A percentile compares a stretch with the other conserved stretches of the same genome.
Evolutionary conservation across 352 stramenopile genomes (phyloP).

Genomic region (Phytophthora rubi): DNA sequence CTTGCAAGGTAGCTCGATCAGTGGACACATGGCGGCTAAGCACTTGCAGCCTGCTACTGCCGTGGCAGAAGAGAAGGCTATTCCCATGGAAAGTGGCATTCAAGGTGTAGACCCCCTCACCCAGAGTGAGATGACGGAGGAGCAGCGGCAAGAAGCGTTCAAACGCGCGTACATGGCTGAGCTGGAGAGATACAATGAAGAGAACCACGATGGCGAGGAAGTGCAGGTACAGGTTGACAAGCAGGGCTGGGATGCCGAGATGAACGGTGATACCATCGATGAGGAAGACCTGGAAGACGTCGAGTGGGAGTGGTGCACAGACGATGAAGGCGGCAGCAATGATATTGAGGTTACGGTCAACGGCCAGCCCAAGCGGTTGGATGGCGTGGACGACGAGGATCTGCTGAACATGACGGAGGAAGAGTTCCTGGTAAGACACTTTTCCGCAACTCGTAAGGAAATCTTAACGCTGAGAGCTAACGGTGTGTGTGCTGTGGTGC

Average conservation of each 20-base stretch:
- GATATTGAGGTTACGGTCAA: constrained; percentile 77
- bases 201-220: constrained; percentile 77
- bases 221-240: constrained; percentile 85
- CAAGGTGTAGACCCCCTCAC: constrained; percentile 62
- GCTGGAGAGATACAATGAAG: constrained; percentile 86
- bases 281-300: constrained; percentile 83
- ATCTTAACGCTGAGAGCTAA: background rate
- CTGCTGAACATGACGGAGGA: constrained; percentile 84
- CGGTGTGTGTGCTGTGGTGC: constrained; percentile 8
- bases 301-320: constrained; percentile 85
- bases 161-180: constrained; percentile 84
- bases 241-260: constrained; percentile 85
- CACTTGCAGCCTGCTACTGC: constrained; percentile 56
- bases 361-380: constrained; percentile 63
- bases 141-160: constrained; percentile 84
- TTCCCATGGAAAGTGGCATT: constrained; percentile 41
- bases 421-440: constrained; percentile 77
- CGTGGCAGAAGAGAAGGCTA: constrained; percentile 43
- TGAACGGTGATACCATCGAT: constrained; percentile 74
- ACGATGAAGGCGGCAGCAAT: constrained; percentile 54
- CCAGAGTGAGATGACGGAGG: constrained; percentile 81
- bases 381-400: constrained; percentile 80
- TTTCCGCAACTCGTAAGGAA: background rate
- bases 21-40: constrained; percentile 86
- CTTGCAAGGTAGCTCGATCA: constrained; percentile 86